Conservation (phyloP, 78 protist genomes). For the Bodo saltans region DNA sequence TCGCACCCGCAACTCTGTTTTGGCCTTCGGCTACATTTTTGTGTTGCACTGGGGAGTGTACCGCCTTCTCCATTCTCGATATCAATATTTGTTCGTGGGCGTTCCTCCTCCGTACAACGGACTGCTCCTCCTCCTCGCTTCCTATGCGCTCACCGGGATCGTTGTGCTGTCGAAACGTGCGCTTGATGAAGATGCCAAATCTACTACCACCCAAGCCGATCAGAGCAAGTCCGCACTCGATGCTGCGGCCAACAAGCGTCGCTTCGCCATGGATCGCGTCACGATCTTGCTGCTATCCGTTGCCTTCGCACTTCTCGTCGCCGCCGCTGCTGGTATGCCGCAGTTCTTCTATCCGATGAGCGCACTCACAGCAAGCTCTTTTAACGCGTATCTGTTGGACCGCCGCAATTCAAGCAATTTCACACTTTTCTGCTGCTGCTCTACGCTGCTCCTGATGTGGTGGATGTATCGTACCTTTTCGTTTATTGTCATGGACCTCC, state of each 20-base stretch:
- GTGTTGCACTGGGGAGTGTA: background rate
- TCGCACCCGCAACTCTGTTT: background rate
- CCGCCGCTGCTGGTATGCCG: background rate
- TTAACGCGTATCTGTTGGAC: background rate
- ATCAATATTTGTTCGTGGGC: background rate
- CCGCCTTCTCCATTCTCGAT: background rate
- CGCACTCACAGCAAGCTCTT: background rate
- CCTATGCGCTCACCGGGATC: background rate
- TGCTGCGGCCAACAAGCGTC: background rate
- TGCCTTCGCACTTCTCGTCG: background rate
- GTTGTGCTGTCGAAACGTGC: background rate
- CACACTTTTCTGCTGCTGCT: background rate
- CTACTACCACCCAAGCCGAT: too few relatives aligned
- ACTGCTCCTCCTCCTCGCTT: background rate
- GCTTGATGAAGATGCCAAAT: background rate
- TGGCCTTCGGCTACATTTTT: background rate
- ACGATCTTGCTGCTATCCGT: background rate
- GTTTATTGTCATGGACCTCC: background rate
- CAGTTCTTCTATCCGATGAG: background rate
- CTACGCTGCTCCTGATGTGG: background rate
- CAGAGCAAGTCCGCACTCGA: background rate
- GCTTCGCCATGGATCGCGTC: background rate
- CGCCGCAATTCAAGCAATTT: background rate
- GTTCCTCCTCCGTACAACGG: background rate
- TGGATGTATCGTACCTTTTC: background rate